phyloP scores from a whole-genome alignment of 306 rosid species.

The Hylodesmum podocarpum region DNA sequence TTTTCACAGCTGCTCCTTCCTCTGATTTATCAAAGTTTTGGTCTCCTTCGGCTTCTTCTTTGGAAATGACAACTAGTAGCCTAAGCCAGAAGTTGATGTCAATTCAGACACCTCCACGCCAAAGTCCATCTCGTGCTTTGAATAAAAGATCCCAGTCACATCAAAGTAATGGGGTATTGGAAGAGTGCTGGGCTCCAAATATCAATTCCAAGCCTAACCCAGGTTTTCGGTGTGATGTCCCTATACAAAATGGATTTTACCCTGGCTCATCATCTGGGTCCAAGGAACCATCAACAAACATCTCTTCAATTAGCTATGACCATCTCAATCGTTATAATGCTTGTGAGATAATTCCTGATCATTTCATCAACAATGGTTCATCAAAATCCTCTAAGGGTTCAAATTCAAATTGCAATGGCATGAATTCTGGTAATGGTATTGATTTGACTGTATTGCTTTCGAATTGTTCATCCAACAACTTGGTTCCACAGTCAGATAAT shows the following conservation, averaged over 20 bases:
- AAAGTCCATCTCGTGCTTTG: slow-evolving; percentile 46
- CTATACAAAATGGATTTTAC: slow-evolving; percentile 59
- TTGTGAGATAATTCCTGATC: slow-evolving; percentile 46
- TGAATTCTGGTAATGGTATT: slow-evolving; percentile 56
- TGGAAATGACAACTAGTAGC: slow-evolving; percentile 66
- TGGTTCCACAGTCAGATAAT: slow-evolving; percentile 35
- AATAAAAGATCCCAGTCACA: slow-evolving; percentile 55
- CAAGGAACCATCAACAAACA: slow-evolving; percentile 51
- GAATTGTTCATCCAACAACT: slow-evolving; percentile 51
- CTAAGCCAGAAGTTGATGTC: slow-evolving; percentile 60
- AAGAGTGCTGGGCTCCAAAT: slow-evolving; percentile 63
- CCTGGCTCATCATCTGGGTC: slow-evolving; percentile 62
- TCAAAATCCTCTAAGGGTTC: slow-evolving; percentile 48
- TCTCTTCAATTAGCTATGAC: slow-evolving; percentile 62
- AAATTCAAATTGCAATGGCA: slow-evolving; percentile 47
- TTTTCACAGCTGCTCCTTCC: slow-evolving; percentile 45
- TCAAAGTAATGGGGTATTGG: slow-evolving; percentile 57
- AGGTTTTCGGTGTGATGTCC: slow-evolving; percentile 49
- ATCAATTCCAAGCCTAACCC: slow-evolving; percentile 53
- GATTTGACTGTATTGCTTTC: slow-evolving; percentile 71
- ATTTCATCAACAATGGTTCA: slow-evolving; percentile 37
- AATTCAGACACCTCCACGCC: slow-evolving; percentile 52
- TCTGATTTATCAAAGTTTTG: slow-evolving; percentile 56
- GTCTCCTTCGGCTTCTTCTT: slow-evolving; percentile 71
- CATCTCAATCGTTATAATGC: slow-evolving; percentile 47